Conservation (phyloP, 352 stramenopile species). For the Discostella stelligera region DNA sequence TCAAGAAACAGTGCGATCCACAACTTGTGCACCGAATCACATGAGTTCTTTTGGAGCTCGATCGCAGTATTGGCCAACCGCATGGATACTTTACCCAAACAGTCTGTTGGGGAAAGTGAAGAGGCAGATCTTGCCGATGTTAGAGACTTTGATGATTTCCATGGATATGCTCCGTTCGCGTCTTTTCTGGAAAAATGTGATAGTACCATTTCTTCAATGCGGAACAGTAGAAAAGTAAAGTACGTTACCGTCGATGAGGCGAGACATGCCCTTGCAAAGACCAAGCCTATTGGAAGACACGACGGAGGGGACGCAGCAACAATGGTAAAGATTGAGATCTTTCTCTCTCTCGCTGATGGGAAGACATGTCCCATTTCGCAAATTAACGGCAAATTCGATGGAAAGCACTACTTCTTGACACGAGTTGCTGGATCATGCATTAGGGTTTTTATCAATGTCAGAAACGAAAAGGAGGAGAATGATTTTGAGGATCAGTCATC, state of each 20-base stretch:
- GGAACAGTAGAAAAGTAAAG: conserved; percentile 8
- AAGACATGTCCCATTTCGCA: conserved; percentile 1
- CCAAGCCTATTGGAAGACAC: conserved; percentile 3
- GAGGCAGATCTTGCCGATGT: conserved; percentile 12
- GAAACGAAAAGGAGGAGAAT: neutral
- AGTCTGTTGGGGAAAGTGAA: neutral
- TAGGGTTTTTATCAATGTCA: conserved; percentile 12
- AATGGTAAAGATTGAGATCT: conserved; percentile 27
- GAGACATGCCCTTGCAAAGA: conserved; percentile 16
- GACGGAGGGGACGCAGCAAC: conserved; percentile 18
- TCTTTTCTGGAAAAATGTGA: conserved; percentile 27
- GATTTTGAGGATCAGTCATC: conserved; percentile 5
- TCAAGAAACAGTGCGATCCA: conserved; percentile 8
- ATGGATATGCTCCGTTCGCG: conserved; percentile 35
- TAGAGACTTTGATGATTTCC: conserved; percentile 35
- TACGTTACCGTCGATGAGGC: conserved; percentile 36
- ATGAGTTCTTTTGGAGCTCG: conserved; percentile 33
- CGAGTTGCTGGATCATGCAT: conserved; percentile 11
- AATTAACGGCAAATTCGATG: neutral
- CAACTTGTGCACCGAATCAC: conserved; percentile 28
- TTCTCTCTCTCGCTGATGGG: conserved; percentile 11
- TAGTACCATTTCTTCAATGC: neutral
- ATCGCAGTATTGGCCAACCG: conserved; percentile 28
- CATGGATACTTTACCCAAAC: conserved; percentile 19
- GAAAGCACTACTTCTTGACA: conserved; percentile 29